These are phyloP conservation scores for Ciborinia camelliae DNA, from an alignment of 2,329 filamentous ascomycete genomes.

Conservation along the genomic window DNA sequence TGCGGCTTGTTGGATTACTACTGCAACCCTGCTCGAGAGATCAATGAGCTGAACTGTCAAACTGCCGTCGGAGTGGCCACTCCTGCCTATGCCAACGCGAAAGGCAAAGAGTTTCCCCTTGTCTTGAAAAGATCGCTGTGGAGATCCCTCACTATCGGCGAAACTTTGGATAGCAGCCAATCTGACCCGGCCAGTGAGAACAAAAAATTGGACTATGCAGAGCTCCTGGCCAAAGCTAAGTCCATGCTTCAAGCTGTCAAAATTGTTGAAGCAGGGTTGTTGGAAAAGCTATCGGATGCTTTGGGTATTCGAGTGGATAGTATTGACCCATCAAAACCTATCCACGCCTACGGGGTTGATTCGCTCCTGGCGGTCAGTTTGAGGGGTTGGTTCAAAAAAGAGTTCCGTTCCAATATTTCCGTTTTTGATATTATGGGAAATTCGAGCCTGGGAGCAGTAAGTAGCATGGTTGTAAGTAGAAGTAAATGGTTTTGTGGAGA, in stretches of 20 bases:
- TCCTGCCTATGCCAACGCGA: neutral
- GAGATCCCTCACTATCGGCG: neutral
- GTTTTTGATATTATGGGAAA: neutral
- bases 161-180: neutral
- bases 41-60: neutral
- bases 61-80: neutral
- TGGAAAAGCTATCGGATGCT: neutral
- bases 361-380: neutral
- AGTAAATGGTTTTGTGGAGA: neutral
- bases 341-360: neutral
- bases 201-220: neutral
- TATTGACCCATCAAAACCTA: neutral
- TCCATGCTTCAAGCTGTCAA: too few relatives aligned
- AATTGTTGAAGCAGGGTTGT: neutral
- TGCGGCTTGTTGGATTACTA: conserved; percentile 45
- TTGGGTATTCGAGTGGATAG: neutral
- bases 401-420: neutral
- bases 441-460: neutral
- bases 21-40: neutral
- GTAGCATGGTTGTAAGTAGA: neutral
- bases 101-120: neutral
- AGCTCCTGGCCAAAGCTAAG: neutral
- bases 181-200: neutral
- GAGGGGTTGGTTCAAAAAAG: neutral
- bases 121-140: neutral